Conservation (phyloP, 75 land plant genomes). For the Selaginella tamariscina region DNA sequence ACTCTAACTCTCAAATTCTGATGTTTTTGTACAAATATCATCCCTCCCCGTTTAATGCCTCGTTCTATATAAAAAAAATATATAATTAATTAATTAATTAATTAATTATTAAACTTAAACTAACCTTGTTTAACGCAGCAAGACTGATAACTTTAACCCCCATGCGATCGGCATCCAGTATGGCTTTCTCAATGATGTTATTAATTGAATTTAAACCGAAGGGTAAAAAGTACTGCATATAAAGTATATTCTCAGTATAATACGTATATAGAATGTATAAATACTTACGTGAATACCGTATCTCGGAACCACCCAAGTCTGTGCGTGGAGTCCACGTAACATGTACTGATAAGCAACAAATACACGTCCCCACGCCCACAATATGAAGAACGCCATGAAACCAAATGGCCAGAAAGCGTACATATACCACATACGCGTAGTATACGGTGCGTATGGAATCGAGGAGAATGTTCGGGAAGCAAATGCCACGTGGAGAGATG, state of each 20-base stretch:
- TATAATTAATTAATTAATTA: too few species aligned
- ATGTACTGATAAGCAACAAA: conserved; percentile 5
- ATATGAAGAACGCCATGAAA: conserved; percentile 8
- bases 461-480: conserved; percentile 21
- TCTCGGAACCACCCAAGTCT: conserved; percentile 8
- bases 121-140: conserved; percentile 34
- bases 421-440: conserved; percentile 20
- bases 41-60: conserved; percentile 90
- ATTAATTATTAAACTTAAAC: too few species aligned
- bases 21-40: conserved; percentile 63
- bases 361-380: conserved; percentile 8
- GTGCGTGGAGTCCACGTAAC: background rate
- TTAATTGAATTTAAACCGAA: conserved; percentile 25
- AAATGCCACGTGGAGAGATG: conserved; percentile 22
- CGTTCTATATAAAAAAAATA: conserved; percentile 75
- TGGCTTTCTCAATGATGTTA: conserved; percentile 32
- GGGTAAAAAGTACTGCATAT: conserved; percentile 39
- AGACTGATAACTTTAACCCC: conserved; percentile 34
- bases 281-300: conserved; percentile 8
- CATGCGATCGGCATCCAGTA: conserved; percentile 24
- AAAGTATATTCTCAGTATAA: too few species aligned
- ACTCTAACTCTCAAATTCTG: conserved; percentile 64
- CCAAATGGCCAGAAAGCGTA: conserved; percentile 12
- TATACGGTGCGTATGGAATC: conserved; percentile 16
- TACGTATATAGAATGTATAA: too few species aligned